Evolutionary conservation across 2,329 filamentous ascomycete genomes (phyloP).

Genomic region (Graphilbum ipis-grandicollis): DNA sequence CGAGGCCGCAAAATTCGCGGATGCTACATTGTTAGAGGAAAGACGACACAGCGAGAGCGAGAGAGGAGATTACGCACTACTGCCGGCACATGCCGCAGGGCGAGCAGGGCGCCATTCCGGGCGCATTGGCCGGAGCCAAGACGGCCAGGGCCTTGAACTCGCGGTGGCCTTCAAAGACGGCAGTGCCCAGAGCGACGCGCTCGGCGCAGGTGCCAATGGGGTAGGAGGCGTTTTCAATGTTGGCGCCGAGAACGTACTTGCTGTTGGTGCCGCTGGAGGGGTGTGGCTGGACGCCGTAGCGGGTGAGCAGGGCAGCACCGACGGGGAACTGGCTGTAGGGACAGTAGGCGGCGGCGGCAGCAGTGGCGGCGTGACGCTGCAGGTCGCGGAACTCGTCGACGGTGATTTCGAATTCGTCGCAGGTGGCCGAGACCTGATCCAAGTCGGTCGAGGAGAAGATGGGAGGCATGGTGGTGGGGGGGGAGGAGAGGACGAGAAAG

Average conservation of each 20-base stretch:
- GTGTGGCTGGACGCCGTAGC: slow-evolving; percentile 9
- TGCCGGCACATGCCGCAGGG: slow-evolving; percentile 96
- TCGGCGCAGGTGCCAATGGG: slow-evolving; percentile 94
- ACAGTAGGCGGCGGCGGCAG: slow-evolving; percentile 73
- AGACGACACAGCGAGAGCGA: neutral
- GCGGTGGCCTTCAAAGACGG: slow-evolving; percentile 42
- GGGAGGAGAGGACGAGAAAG: neutral
- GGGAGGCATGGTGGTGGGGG: slow-evolving; percentile 4
- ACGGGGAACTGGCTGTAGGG: slow-evolving; percentile 89
- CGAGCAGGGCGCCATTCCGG: slow-evolving; percentile 33
- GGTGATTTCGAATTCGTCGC: slow-evolving; percentile 32
- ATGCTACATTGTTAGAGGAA: slow-evolving; percentile 29
- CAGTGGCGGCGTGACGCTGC: slow-evolving; percentile 42
- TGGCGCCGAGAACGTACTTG: slow-evolving; percentile 51
- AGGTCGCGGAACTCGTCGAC: slow-evolving; percentile 47
- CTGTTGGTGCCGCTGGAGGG: slow-evolving; percentile 8
- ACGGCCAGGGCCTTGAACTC: slow-evolving; percentile 69
- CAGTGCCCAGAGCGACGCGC: slow-evolving; percentile 70
- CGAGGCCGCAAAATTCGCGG: slow-evolving; percentile 54
- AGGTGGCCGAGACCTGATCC: slow-evolving; percentile 14
- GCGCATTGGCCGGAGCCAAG: slow-evolving; percentile 51
- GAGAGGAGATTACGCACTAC: slow-evolving; percentile 45
- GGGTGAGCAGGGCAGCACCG: slow-evolving; percentile 58
- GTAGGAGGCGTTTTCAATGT: slow-evolving; percentile 86
- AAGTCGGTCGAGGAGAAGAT: slow-evolving; percentile 10